Conservation (phyloP, 805 yeast species). For the Saturnispora kantuleensis region DNA sequence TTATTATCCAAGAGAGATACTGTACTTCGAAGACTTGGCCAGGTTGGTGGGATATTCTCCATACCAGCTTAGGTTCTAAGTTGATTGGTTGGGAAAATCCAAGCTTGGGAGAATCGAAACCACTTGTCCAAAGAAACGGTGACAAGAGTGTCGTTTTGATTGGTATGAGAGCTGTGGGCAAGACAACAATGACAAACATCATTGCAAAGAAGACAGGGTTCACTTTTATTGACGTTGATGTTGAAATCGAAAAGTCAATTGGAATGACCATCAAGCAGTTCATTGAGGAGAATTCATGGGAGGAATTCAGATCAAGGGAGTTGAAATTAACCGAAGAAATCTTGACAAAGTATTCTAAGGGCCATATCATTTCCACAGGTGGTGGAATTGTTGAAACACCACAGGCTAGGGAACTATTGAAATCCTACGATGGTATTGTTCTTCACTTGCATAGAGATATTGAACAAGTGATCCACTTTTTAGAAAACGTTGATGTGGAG, state of each 20-base stretch:
- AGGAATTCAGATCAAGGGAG: conserved; percentile 68
- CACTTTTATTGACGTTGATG: conserved; percentile 67
- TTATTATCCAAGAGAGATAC: conserved; percentile 71
- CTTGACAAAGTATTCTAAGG: conserved; percentile 31
- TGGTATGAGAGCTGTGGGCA: conserved; percentile 99
- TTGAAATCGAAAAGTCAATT: conserved; percentile 47
- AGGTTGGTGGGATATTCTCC: conserved; percentile 97
- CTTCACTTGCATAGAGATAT: conserved; percentile 85
- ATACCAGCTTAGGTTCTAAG: conserved; percentile 50
- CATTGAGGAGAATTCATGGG: conserved; percentile 73
- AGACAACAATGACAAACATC: conserved; percentile 77
- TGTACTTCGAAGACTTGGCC: conserved; percentile 99
- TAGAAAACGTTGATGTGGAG: conserved; percentile 60
- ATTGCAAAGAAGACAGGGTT: conserved; percentile 62
- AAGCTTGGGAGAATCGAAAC: conserved; percentile 12
- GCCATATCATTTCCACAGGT: conserved; percentile 81
- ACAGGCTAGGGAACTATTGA: conserved; percentile 54
- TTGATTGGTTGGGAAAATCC: conserved; percentile 60
- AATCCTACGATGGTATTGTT: conserved; percentile 70
- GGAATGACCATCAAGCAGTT: conserved; percentile 47
- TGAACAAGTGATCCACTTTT: conserved; percentile 64
- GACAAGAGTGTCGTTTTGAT: conserved; percentile 62
- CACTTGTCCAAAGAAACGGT: conserved; percentile 26
- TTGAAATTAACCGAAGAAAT: conserved; percentile 42
- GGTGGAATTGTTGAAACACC: conserved; percentile 88